Conservation (phyloP, 1,284 basidiomycete species). For the Rhodotorula sp. region DNA sequence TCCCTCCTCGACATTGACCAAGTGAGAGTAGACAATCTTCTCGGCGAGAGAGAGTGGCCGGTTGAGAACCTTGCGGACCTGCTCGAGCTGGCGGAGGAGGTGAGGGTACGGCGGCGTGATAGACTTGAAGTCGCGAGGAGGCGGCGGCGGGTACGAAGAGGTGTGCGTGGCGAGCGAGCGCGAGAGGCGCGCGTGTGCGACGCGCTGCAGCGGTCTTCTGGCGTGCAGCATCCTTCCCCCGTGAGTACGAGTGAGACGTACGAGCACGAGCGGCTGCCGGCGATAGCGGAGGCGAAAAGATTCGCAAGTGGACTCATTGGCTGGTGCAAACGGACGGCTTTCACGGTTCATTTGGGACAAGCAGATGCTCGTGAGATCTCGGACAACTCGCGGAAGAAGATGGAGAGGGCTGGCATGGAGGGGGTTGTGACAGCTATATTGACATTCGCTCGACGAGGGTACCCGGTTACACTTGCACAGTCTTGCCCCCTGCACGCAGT, state of each 20-base stretch:
- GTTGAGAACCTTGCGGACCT: slow-evolving; percentile 68
- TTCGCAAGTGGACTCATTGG: no score
- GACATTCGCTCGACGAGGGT: no score
- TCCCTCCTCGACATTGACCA: slow-evolving; percentile 70
- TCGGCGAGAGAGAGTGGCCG: slow-evolving; percentile 87
- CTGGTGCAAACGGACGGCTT: no score
- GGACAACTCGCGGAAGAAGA: background rate
- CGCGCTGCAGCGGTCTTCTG: slow-evolving; percentile 7
- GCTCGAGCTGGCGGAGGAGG: slow-evolving; percentile 68
- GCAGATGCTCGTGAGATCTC: no score
- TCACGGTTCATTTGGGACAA: no score
- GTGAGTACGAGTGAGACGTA: no score
- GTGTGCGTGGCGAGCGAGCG: slow-evolving; percentile 34
- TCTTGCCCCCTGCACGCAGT: slow-evolving; percentile 38
- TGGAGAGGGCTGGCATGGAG: no score
- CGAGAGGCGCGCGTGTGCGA: slow-evolving; percentile 1
- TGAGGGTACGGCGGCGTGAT: slow-evolving; percentile 71
- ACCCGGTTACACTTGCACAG: slow-evolving; percentile 24
- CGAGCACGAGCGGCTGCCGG: no score
- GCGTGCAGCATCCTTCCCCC: background rate
- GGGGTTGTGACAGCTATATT: no score
- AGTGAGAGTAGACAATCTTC: slow-evolving; percentile 95
- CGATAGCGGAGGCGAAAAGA: background rate
- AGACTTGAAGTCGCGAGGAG: slow-evolving; percentile 30
- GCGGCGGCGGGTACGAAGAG: slow-evolving; percentile 17